A percentile compares a stretch with the other conserved stretches of the same genome.
phyloP scores from a whole-genome alignment of 2,329 filamentous ascomycete genomes.

The Fusarium sp. region DNA sequence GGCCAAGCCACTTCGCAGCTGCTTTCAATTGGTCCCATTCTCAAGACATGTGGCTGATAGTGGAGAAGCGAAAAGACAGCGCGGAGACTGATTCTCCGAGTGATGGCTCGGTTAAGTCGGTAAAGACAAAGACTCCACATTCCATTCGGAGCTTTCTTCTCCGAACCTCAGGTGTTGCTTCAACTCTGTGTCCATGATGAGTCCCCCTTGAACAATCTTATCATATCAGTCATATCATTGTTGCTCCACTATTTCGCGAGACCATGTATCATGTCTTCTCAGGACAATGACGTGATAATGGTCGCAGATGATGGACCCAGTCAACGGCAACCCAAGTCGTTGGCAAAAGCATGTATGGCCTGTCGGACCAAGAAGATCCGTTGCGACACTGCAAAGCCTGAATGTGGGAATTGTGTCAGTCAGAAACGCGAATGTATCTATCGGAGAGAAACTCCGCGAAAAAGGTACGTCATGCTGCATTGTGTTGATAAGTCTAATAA shows the following conservation, averaged over 20 bases:
- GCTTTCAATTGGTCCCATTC: background rate
- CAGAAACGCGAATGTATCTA: conserved; percentile 1
- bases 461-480: background rate
- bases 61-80: fast-evolving
- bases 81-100: background rate
- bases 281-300: background rate
- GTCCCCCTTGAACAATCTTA: background rate
- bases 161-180: background rate
- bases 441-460: background rate
- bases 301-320: background rate
- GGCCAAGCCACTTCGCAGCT: background rate
- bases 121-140: background rate
- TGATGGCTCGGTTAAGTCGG: background rate
- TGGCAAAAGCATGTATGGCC: background rate
- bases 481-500: background rate
- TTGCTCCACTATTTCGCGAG: background rate
- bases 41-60: background rate
- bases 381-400: background rate
- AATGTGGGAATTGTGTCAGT: background rate
- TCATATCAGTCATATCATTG: background rate
- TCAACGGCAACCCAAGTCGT: background rate
- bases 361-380: conserved; percentile 17
- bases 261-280: background rate
- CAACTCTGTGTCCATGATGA: background rate
- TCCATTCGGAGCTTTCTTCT: background rate